Conservation (phyloP, 805 yeast genomes). For the Ascoidea asiatica region DNA sequence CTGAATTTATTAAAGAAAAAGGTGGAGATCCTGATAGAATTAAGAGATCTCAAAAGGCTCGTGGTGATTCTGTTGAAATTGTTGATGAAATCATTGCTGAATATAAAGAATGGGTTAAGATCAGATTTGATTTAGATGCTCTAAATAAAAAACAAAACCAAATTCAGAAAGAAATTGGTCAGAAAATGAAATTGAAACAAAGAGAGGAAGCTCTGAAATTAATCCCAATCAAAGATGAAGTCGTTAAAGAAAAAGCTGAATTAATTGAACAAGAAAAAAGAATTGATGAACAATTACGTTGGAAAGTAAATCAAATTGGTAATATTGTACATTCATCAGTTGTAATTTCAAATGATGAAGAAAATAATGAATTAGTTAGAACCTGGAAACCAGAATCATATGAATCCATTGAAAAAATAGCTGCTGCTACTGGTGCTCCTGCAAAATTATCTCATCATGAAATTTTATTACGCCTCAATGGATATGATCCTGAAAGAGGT, state of each 20-base stretch:
- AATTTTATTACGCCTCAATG: slow-evolving; percentile 84
- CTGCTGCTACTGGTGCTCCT: slow-evolving; percentile 64
- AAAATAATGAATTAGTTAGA: slow-evolving; percentile 74
- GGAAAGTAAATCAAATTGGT: slow-evolving; percentile 82
- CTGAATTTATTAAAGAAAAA: slow-evolving; percentile 85
- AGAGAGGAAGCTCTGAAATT: slow-evolving; percentile 89
- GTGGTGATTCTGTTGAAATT: slow-evolving; percentile 88
- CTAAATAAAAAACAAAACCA: slow-evolving; percentile 79
- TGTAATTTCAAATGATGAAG: slow-evolving; percentile 80
- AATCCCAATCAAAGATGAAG: slow-evolving; percentile 64
- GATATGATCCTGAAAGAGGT: slow-evolving; percentile 98
- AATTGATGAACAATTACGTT: slow-evolving; percentile 62
- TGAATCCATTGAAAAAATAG: slow-evolving; percentile 43
- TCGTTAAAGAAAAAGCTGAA: slow-evolving; percentile 56
- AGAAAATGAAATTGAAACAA: slow-evolving; percentile 78
- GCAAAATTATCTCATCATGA: slow-evolving; percentile 91
- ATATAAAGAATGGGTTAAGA: slow-evolving; percentile 85
- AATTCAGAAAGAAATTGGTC: slow-evolving; percentile 88
- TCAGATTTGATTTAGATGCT: slow-evolving; percentile 83
- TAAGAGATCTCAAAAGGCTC: slow-evolving; percentile 79
- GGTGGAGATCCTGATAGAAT: slow-evolving; percentile 93
- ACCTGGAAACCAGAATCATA: slow-evolving; percentile 76
- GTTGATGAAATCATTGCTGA: slow-evolving; percentile 91
- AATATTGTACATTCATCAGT: slow-evolving; percentile 91
- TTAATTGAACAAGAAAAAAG: slow-evolving; percentile 58